A percentile compares a stretch with the other conserved stretches of the same genome.
phyloP scores from a whole-genome alignment of 1,284 basidiomycete genomes.

The Microbotryum intermedium region DNA sequence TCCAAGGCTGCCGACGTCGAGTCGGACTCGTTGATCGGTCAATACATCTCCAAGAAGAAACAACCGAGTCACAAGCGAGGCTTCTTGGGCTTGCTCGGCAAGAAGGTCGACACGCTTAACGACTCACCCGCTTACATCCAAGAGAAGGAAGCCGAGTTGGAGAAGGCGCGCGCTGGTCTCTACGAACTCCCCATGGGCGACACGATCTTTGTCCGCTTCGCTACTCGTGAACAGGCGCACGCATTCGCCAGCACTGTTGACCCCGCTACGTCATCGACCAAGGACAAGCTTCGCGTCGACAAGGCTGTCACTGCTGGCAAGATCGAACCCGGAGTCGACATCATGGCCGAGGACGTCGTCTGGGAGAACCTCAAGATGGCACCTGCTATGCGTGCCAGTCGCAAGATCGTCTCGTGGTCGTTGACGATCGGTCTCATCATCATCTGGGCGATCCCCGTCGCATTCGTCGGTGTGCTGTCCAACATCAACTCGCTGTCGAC shows the following conservation, averaged over 20 bases:
- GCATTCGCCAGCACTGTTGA: not conserved
- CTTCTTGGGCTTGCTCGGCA: slow-evolving; percentile 50
- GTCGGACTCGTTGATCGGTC: slow-evolving; percentile 42
- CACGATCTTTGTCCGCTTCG: slow-evolving; percentile 1
- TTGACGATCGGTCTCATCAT: slow-evolving; percentile 53
- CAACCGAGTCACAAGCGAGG: slow-evolving; percentile 71
- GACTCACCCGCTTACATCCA: slow-evolving; percentile 78
- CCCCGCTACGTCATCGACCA: not conserved
- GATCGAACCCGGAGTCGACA: slow-evolving; percentile 48
- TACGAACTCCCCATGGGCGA: not conserved
- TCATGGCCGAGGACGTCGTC: slow-evolving; percentile 72
- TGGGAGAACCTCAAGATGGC: slow-evolving; percentile 80
- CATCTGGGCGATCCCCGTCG: slow-evolving; percentile 57
- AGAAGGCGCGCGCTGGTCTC: not conserved
- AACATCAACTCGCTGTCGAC: slow-evolving; percentile 65
- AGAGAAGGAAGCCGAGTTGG: not conserved
- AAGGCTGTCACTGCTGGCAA: no score
- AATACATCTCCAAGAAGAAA: slow-evolving; percentile 55
- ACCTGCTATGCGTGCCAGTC: slow-evolving; percentile 69
- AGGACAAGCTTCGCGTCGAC: not conserved
- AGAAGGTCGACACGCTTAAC: slow-evolving; percentile 44
- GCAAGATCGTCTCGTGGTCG: slow-evolving; percentile 44
- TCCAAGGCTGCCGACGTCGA: not conserved
- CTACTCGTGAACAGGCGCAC: not conserved
- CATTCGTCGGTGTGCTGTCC: slow-evolving; percentile 72